These are phyloP conservation scores for Melanogaster broomeanus DNA, from an alignment of 768 basidiomycete genomes.

Conservation along the genomic window DNA sequence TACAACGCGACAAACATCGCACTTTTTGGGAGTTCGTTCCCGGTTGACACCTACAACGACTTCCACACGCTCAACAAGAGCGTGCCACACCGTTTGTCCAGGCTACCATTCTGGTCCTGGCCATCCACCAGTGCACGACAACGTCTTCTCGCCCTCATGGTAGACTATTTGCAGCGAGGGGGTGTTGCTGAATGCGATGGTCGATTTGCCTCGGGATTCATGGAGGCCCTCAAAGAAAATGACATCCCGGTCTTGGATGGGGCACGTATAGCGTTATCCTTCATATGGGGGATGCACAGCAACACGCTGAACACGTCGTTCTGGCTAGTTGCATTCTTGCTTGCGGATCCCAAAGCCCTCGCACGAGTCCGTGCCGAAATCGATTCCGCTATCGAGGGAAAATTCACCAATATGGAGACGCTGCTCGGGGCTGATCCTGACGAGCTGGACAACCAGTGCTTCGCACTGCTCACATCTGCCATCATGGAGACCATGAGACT, in stretches of 20 bases:
- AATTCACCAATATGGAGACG: slow-evolving; percentile 9
- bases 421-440: slow-evolving; percentile 12
- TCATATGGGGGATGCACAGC: slow-evolving; percentile 23
- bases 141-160: slow-evolving; percentile 9
- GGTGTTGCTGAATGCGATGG: slow-evolving; percentile 4
- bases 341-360: slow-evolving; percentile 44
- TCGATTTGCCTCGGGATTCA: slow-evolving; percentile 12
- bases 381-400: slow-evolving; percentile 28
- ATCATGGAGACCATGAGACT: slow-evolving; percentile 29
- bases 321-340: slow-evolving; percentile 30
- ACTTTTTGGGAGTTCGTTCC: slow-evolving; percentile 22
- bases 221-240: slow-evolving; percentile 17
- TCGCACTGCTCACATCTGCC: slow-evolving; percentile 23
- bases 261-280: slow-evolving; percentile 17
- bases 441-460: slow-evolving; percentile 16
- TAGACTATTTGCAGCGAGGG: slow-evolving; percentile 12
- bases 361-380: slow-evolving; percentile 48
- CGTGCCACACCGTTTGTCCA: slow-evolving; percentile 16
- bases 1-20: slow-evolving; percentile 17
- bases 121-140: slow-evolving; percentile 16
- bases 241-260: slow-evolving; percentile 14
- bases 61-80: slow-evolving; percentile 18
- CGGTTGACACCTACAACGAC: slow-evolving; percentile 19
- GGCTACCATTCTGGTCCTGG: slow-evolving; percentile 11
- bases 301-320: slow-evolving; percentile 21